Evolutionary conservation across 169 alveolate species (phyloP).

Genomic region (Plasmodium vivax): DNA sequence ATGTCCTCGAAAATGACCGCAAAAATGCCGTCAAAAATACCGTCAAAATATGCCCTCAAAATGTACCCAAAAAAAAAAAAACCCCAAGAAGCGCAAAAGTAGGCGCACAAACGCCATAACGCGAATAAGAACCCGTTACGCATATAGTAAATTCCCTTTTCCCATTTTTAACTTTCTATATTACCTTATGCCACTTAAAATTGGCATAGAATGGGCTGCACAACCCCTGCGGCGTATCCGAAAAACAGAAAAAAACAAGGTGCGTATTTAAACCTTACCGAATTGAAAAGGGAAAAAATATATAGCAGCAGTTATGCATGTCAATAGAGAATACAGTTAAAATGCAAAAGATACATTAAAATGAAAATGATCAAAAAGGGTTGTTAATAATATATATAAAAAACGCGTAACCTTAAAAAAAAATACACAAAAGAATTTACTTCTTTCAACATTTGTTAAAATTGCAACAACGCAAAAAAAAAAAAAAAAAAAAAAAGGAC

Average conservation of each 20-base stretch:
- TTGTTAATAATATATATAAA: neutral
- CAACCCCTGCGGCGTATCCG: neutral
- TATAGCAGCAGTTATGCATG: neutral
- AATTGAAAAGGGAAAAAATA: neutral
- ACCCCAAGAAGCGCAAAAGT: neutral
- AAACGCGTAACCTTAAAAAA: slow-evolving; percentile 14
- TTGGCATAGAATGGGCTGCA: neutral
- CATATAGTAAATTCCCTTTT: neutral
- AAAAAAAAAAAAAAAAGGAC: neutral
- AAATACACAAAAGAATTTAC: neutral
- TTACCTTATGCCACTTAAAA: neutral
- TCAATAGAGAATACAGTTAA: neutral
- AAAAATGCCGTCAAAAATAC: neutral
- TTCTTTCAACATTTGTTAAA: neutral
- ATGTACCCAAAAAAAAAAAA: neutral
- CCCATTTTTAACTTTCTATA: neutral
- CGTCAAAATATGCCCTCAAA: neutral
- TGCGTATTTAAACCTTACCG: neutral
- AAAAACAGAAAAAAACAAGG: neutral
- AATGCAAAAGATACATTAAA: neutral
- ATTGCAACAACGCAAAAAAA: neutral
- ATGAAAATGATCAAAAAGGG: neutral
- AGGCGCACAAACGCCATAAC: neutral
- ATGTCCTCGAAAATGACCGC: neutral
- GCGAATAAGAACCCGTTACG: neutral